A percentile compares a stretch with the other conserved stretches of the same genome.
Conservation (phyloP, 2,329 filamentous ascomycete genomes). For the Colletotrichum tofieldiae region DNA sequence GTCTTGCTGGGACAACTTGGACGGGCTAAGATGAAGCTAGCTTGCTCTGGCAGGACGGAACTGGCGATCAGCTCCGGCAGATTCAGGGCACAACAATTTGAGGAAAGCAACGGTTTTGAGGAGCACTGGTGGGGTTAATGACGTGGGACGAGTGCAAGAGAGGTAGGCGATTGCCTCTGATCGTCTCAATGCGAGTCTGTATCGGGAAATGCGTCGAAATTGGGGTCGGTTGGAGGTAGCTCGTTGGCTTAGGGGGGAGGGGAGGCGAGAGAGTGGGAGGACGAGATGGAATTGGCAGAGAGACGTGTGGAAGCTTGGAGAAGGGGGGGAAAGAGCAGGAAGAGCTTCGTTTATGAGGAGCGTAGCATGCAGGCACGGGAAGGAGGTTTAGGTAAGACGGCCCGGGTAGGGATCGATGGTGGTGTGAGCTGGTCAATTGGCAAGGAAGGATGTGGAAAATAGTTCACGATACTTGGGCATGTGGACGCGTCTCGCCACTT, state of each 20-base stretch:
- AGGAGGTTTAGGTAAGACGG: conserved; percentile 9
- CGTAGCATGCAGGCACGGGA: background rate
- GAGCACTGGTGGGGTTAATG: conserved; percentile 31
- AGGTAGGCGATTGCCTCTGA: conserved; percentile 24
- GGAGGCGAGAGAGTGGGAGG: conserved; percentile 4
- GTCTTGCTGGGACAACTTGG: conserved; percentile 19
- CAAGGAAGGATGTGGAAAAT: conserved; percentile 3
- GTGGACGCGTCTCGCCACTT: conserved; percentile 35
- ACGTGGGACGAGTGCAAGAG: conserved; percentile 27
- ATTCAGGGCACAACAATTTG: background rate
- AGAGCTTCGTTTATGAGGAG: conserved; percentile 27
- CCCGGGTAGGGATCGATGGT: background rate
- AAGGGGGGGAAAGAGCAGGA: background rate
- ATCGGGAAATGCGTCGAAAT: conserved; percentile 20
- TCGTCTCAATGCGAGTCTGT: conserved; percentile 22
- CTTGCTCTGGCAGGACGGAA: background rate
- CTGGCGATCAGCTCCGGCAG: conserved; percentile 14
- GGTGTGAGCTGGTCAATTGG: conserved; percentile 3
- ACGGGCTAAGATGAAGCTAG: conserved; percentile 23
- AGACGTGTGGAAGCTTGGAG: background rate
- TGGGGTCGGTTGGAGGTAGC: conserved; percentile 15
- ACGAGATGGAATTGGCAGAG: background rate
- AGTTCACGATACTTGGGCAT: conserved; percentile 33
- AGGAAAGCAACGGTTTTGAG: conserved; percentile 22
- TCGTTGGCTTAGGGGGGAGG: conserved; percentile 11